These are phyloP conservation scores for Babesia ovis DNA, from an alignment of 169 alveolate genomes.

Conservation along the genomic window DNA sequence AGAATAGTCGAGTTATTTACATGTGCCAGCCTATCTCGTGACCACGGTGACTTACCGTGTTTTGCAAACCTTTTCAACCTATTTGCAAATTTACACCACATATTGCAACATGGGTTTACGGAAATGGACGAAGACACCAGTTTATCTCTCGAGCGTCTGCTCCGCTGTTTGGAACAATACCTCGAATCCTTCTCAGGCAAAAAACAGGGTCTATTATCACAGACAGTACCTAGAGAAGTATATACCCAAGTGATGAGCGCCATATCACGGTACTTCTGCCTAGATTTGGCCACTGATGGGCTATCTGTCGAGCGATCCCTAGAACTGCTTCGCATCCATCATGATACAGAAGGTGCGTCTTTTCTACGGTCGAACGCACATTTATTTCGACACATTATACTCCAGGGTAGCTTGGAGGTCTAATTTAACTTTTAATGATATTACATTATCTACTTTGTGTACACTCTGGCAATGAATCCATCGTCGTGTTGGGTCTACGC, in stretches of 20 bases:
- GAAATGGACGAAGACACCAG: background rate
- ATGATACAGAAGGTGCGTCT: background rate
- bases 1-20: slow-evolving; percentile 31
- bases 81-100: background rate
- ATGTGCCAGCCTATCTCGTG: slow-evolving; percentile 28
- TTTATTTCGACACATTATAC: slow-evolving; percentile 33
- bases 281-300: background rate
- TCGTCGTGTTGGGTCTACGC: slow-evolving; percentile 1
- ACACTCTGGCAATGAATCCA: background rate
- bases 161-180: slow-evolving; percentile 2
- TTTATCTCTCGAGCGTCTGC: background rate
- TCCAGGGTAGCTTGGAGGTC: slow-evolving; percentile 5
- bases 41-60: slow-evolving; percentile 9
- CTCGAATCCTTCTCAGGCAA: background rate
- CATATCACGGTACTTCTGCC: background rate
- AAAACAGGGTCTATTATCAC: background rate
- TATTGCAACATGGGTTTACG: background rate
- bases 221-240: background rate
- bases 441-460: background rate
- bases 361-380: slow-evolving; percentile 1
- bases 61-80: slow-evolving; percentile 38
- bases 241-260: background rate
- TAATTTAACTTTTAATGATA: background rate
- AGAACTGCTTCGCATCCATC: slow-evolving; percentile 7
- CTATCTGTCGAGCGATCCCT: slow-evolving; percentile 3